Conservation (phyloP, 805 yeast genomes). For the Suhomyces pyralidae region DNA sequence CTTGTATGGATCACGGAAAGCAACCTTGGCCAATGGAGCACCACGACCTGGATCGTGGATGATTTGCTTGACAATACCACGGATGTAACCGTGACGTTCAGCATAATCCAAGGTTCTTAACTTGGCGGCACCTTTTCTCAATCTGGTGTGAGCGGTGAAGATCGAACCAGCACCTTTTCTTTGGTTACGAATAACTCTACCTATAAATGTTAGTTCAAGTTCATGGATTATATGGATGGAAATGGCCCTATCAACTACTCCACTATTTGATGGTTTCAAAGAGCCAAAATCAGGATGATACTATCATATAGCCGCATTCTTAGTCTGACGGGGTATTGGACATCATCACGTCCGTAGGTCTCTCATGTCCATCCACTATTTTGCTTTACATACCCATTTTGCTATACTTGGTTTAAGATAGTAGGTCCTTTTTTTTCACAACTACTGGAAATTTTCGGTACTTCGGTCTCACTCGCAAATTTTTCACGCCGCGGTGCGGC, state of each 20-base stretch:
- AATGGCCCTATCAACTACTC: not conserved
- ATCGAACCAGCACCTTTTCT: conserved; percentile 99
- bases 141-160: conserved; percentile 99
- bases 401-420: conserved; percentile 11
- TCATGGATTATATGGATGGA: not conserved
- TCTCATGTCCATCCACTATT: not conserved
- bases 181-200: conserved; percentile 99
- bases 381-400: conserved; percentile 14
- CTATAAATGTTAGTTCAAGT: conserved; percentile 37
- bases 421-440: not conserved
- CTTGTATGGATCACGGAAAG: conserved; percentile 99
- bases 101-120: conserved; percentile 98
- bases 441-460: not conserved
- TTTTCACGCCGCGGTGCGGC: conserved; percentile 4
- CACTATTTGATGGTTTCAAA: no score
- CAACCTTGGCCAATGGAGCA: conserved; percentile 99
- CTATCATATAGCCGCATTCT: not conserved
- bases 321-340: not conserved
- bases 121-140: conserved; percentile 99
- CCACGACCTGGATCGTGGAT: conserved; percentile 99
- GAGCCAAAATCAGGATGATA: not conserved
- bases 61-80: conserved; percentile 98
- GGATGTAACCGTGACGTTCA: conserved; percentile 99
- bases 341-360: not conserved
- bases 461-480: not conserved